These are phyloP conservation scores for Phytophthora citricola DNA, from an alignment of 352 stramenopile genomes.

Conservation along the genomic window DNA sequence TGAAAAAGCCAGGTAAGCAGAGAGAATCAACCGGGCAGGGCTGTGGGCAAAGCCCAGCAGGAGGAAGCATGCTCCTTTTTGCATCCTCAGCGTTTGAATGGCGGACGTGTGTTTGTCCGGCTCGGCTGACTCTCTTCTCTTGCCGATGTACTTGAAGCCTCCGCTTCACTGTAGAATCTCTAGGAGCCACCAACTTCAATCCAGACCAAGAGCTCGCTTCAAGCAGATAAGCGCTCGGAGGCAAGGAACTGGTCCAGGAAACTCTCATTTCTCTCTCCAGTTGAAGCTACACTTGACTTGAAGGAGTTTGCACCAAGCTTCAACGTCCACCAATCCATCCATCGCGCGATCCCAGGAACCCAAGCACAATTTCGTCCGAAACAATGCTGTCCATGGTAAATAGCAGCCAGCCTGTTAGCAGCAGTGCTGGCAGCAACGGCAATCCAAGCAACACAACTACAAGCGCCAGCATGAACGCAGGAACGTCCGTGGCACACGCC, in stretches of 20 bases:
- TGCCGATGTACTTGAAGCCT: conserved; percentile 67
- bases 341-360: conserved; percentile 5
- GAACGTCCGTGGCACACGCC: conserved; percentile 37
- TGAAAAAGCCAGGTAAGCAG: conserved; percentile 28
- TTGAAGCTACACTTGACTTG: conserved; percentile 14
- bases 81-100: conserved; percentile 42
- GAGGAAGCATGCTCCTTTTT: conserved; percentile 49
- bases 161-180: conserved; percentile 45
- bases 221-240: conserved; percentile 9
- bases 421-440: conserved; percentile 18
- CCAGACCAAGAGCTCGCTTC: conserved; percentile 16
- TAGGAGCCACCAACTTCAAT: conserved; percentile 86
- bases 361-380: conserved; percentile 34
- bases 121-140: conserved; percentile 48
- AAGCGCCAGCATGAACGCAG: conserved; percentile 30
- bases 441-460: conserved; percentile 12
- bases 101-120: conserved; percentile 45
- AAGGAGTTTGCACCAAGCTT: conserved; percentile 25
- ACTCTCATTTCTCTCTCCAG: conserved; percentile 1
- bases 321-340: conserved; percentile 26
- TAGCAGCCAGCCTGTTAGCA: conserved; percentile 35
- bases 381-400: conserved; percentile 75
- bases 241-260: conserved; percentile 10
- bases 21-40: conserved; percentile 9
- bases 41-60: conserved; percentile 9